Evolutionary conservation across 805 yeast genomes (phyloP), one percentile per base, ranked within the genome.

Genomic region (Metschnikowia amazonensis): DNA sequence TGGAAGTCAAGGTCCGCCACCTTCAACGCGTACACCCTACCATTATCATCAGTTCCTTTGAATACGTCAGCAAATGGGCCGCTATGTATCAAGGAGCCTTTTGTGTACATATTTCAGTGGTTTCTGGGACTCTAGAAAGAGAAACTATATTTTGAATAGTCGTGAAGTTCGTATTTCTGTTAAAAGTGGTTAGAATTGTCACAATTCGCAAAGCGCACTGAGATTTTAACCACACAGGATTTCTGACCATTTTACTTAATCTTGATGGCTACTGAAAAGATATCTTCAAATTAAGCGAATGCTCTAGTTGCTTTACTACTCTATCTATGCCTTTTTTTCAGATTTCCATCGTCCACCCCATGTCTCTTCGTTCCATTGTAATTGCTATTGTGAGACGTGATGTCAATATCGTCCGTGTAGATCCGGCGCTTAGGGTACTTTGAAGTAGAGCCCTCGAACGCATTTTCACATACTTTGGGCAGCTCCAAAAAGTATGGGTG

Each of bases 381-480:
- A 43, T 58, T 57, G 45, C 60, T 61, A 27, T 46, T 49, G 27
- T 57, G 46, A 29, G 64, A 72, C 51, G 63, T 60, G 41, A 89
- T 88, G 64, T 89, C 96, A 53, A 81, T 82, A 62, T 89, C 96
- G 57, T 87, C 95, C 17, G 87, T 83, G 55, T 88, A 87, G 25
- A 92, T 89, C 55, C 96, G 77, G 53, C 99, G 74, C 27, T 81
- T 77, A 2, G 99, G 98, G 60, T 94, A 94, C 53, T 79, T 82
- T 58, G 81, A 74, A 31, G 72, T 76, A 47, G 83, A 76, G 1
- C 86, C 85, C 48, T 84, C 89, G 64, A 94, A 94, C 1, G 94
- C 92, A 58, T 89, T 87, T 21, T 76, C 82, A 16, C 75, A 68
- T 0, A 89, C 89, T 52, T 72, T 72, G 0, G 95, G 87, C 24